Evolutionary conservation across 2,329 filamentous ascomycete species (phyloP), one percentile per base, ranked within the genome.

Genomic region (Cladorrhinum sp.): DNA sequence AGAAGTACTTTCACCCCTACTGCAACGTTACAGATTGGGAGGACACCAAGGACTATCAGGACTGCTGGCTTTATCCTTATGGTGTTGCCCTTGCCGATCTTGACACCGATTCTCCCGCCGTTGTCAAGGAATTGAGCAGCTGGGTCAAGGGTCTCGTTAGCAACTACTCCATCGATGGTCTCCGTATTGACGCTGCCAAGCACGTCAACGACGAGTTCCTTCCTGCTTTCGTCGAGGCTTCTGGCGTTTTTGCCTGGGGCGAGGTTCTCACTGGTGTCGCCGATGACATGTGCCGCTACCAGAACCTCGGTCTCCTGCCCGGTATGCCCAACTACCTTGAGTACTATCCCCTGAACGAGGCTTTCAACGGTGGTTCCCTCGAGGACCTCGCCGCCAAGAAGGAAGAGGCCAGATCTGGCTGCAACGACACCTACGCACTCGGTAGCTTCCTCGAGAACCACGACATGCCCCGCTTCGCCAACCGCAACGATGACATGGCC

Each of bases 131-230:
- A 2, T 84, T 82, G 70, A 75, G 83, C 58, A 71, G 75, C n/a
- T 90, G 87, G 88, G 77, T 90, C 66, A 71, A 70, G 18, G 74
- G 75, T 48, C 75, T 89, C 0, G 81, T 89, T 1, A 70, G 76
- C 2, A 82, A 85, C 64, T 90, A 88, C 68, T 77, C 76, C 18
- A 85, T 88, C 75, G 85, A 86, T 68, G 83, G 84, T 2, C 74
- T 86, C 10, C 82, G 85, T 33, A 81, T 87, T 65, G 85, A 87
- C 64, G 86, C 82, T 0, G 83, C 83, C 63, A 86, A 85, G 72
- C 83, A 87, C 69, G 82, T 87, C 14, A 78, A 85, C 63, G 80
- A 80, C 62, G 76, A 76, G 10, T 89, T 86, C 71, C 86, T 84
- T 76, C 73, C 82, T 0, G 72, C 68, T 0, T 88, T 87, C 65